Percentiles rank a stretch among this genome's conserved stretches.
phyloP scores from a whole-genome alignment of 2,329 filamentous ascomycete genomes.

The Pseudogymnoascus sp. region DNA sequence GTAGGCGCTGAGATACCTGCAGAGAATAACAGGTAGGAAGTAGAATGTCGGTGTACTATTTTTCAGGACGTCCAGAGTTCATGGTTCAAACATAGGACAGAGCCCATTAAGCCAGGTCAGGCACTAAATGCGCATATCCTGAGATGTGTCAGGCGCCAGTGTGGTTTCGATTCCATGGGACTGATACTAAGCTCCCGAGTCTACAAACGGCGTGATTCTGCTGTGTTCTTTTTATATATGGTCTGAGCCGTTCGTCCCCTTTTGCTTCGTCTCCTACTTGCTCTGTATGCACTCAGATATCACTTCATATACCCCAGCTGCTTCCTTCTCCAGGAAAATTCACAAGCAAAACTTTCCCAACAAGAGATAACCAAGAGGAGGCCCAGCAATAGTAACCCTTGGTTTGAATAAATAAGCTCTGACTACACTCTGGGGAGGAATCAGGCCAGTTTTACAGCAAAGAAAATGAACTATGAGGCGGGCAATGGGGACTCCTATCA shows the following conservation, averaged over 20 bases:
- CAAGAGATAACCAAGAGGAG: not conserved
- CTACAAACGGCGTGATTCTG: not conserved
- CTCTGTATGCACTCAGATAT: not conserved
- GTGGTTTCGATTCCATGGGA: constrained; percentile 1
- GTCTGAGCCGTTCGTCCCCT: not conserved
- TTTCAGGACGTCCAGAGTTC: not conserved
- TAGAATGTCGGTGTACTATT: not conserved
- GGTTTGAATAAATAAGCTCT: not conserved
- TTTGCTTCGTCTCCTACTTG: not conserved
- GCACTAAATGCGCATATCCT: not conserved
- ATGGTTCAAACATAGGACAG: not conserved
- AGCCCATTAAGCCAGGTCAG: not conserved
- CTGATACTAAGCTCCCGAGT: not conserved
- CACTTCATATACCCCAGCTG: not conserved
- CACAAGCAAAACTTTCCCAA: not conserved
- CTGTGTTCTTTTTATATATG: not conserved
- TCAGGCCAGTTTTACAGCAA: not conserved
- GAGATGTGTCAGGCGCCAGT: not conserved
- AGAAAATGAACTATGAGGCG: not conserved
- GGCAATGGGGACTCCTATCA: not conserved
- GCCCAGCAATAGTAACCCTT: not conserved
- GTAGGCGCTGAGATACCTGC: not conserved
- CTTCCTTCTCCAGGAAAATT: not conserved
- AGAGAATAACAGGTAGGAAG: not conserved
- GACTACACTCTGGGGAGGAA: not conserved